Evolutionary conservation across 1,284 basidiomycete species (phyloP).

Genomic region (Pholiota adiposa): DNA sequence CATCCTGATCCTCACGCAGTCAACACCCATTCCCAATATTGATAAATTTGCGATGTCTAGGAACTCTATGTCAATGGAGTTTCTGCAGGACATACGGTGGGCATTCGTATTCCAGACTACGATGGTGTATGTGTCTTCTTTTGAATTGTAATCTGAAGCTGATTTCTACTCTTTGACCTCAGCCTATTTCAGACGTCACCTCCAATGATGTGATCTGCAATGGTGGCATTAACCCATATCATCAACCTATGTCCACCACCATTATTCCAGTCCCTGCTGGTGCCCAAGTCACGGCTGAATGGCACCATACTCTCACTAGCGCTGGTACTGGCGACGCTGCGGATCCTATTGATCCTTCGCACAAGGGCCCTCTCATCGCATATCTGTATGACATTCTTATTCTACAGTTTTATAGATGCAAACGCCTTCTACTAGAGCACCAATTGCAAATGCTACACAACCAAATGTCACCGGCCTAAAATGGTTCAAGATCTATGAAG

Average conservation of each 20-base stretch:
- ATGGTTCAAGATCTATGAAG: conserved; percentile 38
- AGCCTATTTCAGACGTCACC: conserved; percentile 60
- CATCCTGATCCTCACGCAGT: no score
- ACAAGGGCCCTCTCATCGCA: conserved; percentile 57
- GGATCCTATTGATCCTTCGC: conserved; percentile 57
- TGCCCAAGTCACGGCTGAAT: conserved; percentile 54
- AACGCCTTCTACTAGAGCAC: conserved; percentile 38
- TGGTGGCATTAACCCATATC: conserved; percentile 63
- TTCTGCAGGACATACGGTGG: conserved; percentile 48
- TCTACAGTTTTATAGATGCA: background rate
- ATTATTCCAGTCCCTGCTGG: conserved; percentile 58
- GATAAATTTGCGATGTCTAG: conserved; percentile 9
- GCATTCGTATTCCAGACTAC: conserved; percentile 52
- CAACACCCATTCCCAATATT: background rate
- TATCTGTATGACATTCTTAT: conserved; percentile 47
- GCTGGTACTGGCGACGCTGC: conserved; percentile 46
- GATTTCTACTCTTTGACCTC: background rate
- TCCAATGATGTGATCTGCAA: conserved; percentile 65
- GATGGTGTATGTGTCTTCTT: conserved; percentile 46
- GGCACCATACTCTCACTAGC: conserved; percentile 53
- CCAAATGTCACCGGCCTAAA: conserved; percentile 52
- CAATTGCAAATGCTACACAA: conserved; percentile 49
- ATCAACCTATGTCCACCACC: conserved; percentile 51
- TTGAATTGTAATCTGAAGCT: background rate
- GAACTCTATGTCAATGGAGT: conserved; percentile 47